These are phyloP conservation scores for Amanita inopinata DNA, from an alignment of 768 basidiomycete species.

Conservation along the genomic window DNA sequence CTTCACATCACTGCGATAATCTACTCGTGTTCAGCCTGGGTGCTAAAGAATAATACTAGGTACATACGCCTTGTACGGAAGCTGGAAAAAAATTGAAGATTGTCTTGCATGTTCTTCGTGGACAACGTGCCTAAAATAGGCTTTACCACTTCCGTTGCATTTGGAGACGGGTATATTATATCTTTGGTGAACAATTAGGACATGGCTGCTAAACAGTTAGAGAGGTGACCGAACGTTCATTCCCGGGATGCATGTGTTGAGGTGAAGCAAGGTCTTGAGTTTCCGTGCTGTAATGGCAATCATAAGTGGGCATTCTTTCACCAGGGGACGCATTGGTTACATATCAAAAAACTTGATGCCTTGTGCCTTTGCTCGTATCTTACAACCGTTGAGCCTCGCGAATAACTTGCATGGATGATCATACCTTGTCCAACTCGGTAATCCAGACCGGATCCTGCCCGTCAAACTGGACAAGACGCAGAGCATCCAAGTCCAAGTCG, in stretches of 20 bases:
- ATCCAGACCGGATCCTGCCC: constrained; percentile 67
- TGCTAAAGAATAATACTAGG: constrained; percentile 2
- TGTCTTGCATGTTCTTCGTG: constrained; percentile 45
- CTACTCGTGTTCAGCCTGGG: constrained; percentile 9
- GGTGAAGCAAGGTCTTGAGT: constrained; percentile 47
- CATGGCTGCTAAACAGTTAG: constrained; percentile 8
- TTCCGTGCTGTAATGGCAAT: constrained; percentile 49
- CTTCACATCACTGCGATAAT: constrained; percentile 57
- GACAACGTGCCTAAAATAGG: constrained; percentile 50
- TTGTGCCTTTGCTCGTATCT: constrained; percentile 72
- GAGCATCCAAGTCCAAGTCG: constrained; percentile 60
- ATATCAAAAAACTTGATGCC: constrained; percentile 85
- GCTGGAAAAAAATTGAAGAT: constrained; percentile 49
- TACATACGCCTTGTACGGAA: constrained; percentile 61
- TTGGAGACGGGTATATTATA: constrained; percentile 51
- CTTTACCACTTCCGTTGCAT: constrained; percentile 43
- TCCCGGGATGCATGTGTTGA: constrained; percentile 25
- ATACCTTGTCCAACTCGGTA: constrained; percentile 84
- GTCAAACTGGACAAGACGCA: constrained; percentile 68
- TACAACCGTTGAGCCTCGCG: constrained; percentile 4
- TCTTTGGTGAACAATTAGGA: constrained; percentile 14
- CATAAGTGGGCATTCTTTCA: background rate
- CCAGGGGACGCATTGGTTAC: constrained; percentile 33
- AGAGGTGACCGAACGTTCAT: constrained; percentile 26
- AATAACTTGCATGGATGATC: background rate